These are phyloP conservation scores for Phoenix dactylifera DNA, from an alignment of 176 grass and related monocot genomes.

Conservation along the genomic window DNA sequence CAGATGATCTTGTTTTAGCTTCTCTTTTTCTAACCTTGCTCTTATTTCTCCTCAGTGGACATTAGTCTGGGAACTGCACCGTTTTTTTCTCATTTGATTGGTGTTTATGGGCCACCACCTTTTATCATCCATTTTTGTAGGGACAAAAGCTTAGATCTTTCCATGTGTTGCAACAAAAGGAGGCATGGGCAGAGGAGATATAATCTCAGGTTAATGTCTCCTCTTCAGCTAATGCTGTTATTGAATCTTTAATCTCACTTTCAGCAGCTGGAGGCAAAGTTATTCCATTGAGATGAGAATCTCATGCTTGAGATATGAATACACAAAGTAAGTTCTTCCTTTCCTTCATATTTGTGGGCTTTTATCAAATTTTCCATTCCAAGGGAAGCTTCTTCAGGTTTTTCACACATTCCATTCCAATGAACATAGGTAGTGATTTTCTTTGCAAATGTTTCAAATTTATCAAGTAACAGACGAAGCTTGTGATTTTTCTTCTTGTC, in stretches of 20 bases:
- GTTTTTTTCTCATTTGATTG: conserved; percentile 18
- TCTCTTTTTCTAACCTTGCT: conserved; percentile 23
- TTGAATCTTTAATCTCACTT: not conserved
- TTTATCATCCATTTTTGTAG: conserved; percentile 11
- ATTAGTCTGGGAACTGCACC: conserved; percentile 8
- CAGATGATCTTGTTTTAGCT: conserved; percentile 15
- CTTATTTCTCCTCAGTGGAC: conserved; percentile 24
- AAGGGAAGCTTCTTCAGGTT: not conserved
- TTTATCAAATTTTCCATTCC: not conserved
- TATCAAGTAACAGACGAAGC: too few relatives aligned
- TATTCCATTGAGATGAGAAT: too few relatives aligned
- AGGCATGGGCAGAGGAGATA: conserved; percentile 5
- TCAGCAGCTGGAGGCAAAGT: not conserved
- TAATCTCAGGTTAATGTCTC: not conserved
- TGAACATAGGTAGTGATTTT: too few relatives aligned
- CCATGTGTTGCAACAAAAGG: conserved; percentile 11
- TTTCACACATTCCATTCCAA: too few relatives aligned
- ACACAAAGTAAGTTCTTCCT: conserved; percentile 5
- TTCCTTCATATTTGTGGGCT: not conserved
- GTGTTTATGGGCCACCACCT: conserved; percentile 8
- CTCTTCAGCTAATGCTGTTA: not conserved
- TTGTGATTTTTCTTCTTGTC: too few relatives aligned
- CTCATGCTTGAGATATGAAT: too few relatives aligned
- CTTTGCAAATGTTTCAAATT: too few relatives aligned
- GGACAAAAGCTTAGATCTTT: conserved; percentile 26